Conservation (phyloP, 371 early-diverging fungal species). For the Mortierella polycephala region DNA sequence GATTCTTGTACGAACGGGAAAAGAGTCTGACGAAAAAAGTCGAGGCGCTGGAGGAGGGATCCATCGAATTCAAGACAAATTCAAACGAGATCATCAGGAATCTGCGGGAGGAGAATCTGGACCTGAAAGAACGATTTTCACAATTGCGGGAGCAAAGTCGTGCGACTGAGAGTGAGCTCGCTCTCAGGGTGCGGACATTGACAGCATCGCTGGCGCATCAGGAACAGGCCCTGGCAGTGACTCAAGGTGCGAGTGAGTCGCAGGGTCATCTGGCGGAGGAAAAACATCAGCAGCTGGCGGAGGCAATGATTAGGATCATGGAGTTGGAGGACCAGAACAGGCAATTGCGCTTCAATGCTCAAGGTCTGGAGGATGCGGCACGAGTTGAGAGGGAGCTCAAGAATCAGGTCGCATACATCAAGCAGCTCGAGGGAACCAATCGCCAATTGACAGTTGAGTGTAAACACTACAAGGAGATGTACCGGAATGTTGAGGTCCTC, state of each 20-base stretch:
- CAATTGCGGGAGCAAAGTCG: conserved; percentile 38
- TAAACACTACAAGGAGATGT: conserved; percentile 54
- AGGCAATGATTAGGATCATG: conserved; percentile 25
- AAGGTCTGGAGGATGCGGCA: conserved; percentile 31
- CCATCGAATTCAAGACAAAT: conserved; percentile 30
- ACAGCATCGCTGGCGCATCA: conserved; percentile 32
- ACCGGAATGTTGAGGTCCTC: conserved; percentile 53
- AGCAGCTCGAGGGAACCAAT: conserved; percentile 54
- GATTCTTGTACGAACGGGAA: conserved; percentile 47
- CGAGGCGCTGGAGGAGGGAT: conserved; percentile 29
- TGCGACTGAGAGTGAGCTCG: conserved; percentile 35
- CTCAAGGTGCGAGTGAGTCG: conserved; percentile 30
- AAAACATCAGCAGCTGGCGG: conserved; percentile 42
- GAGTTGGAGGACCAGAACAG: conserved; percentile 50
- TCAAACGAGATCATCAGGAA: conserved; percentile 38
- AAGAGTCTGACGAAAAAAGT: conserved; percentile 22
- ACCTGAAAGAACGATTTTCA: conserved; percentile 31
- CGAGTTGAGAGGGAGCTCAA: conserved; percentile 42
- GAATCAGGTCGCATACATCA: conserved; percentile 47
- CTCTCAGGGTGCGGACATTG: conserved; percentile 27
- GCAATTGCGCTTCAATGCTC: conserved; percentile 28
- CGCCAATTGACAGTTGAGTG: conserved; percentile 44
- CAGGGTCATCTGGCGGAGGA: conserved; percentile 32
- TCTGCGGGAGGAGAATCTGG: conserved; percentile 43
- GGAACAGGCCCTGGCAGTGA: conserved; percentile 24